Conservation (phyloP, 2,329 filamentous ascomycete species). For the Thelonectria olida region DNA sequence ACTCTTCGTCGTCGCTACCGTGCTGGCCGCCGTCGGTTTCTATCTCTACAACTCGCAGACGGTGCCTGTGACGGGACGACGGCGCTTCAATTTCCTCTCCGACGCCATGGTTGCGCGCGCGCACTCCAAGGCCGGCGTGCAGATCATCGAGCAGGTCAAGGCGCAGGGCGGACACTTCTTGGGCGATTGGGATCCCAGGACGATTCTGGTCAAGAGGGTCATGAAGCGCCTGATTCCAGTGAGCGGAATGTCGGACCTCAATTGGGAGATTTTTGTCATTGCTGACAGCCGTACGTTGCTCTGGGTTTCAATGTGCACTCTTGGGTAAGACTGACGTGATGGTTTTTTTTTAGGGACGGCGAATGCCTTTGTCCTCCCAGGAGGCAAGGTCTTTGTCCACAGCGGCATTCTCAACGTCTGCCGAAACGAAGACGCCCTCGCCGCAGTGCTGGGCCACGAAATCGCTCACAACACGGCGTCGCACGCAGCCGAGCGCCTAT, state of each 20-base stretch:
- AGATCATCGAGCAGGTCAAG: conserved; percentile 63
- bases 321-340: conserved; percentile 5
- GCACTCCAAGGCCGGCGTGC: conserved; percentile 37
- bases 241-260: conserved; percentile 64
- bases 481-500: conserved; percentile 72
- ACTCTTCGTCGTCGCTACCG: conserved; percentile 51
- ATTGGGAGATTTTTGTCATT: conserved; percentile 81
- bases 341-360: conserved; percentile 51
- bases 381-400: conserved; percentile 83
- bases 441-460: conserved; percentile 81
- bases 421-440: conserved; percentile 72
- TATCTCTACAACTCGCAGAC: conserved; percentile 76
- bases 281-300: conserved; percentile 63
- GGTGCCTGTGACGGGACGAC: conserved; percentile 76
- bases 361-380: conserved; percentile 83
- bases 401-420: conserved; percentile 77
- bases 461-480: conserved; percentile 80
- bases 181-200: conserved; percentile 66
- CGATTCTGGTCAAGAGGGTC: conserved; percentile 67
- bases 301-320: background rate
- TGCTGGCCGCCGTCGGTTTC: conserved; percentile 60
- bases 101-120: conserved; percentile 62
- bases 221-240: conserved; percentile 74
- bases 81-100: conserved; percentile 75
- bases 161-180: conserved; percentile 65